Base-by-base conservation (phyloP, 306 rosid species). In the Macrotyloma uniflorum region DNA sequence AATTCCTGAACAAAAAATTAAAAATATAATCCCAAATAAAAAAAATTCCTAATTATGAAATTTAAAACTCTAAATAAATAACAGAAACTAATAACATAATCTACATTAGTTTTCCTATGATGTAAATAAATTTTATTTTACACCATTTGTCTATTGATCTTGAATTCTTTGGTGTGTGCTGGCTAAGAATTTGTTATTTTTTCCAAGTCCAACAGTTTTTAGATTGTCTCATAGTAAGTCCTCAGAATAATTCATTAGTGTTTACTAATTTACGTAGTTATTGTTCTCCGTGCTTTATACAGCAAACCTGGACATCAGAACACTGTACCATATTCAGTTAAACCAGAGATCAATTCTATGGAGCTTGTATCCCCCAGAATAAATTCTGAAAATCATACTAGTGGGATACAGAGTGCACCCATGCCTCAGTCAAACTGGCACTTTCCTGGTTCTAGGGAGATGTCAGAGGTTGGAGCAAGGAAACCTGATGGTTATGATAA, bases 341-440 rank as follows among this genome's bases (percentile, higher is more conserved):
- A 87, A 79, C 87, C 85, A 2, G 94, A 90, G 26, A 85, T 76
- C 84, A 79, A 78, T 78, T 76, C 90, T 20, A 76, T 83, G 94
- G 98, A 94, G 81, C 96, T 81, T 80, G 92, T 86, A 38, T 95
- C 97, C 74, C 97, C 93, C 24, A 88, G 91, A 81, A 70, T 87
- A 51, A 82, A 80, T 63, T 83, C 86, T 2, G 97, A 89, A 79
- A 87, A 79, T 84, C 96, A 81, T 75, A 85, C 80, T 70, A 82
- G 77, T 69, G 81, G 78, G 47, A 80, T 28, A 23, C 92, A 64
- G 14, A 77, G 87, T 79, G 92, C 96, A 76, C 88, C 88, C 83
- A 28, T 76, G 55, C 83, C 83, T 79, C 96, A 90, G 78, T 79
- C 96, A 55, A 92, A 82, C 74, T 83, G 97, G 91, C 86, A 86